Evolutionary conservation across 352 stramenopile genomes (phyloP), one percentile per base, ranked within the genome.

Genomic region (Phytophthora citrophthora): DNA sequence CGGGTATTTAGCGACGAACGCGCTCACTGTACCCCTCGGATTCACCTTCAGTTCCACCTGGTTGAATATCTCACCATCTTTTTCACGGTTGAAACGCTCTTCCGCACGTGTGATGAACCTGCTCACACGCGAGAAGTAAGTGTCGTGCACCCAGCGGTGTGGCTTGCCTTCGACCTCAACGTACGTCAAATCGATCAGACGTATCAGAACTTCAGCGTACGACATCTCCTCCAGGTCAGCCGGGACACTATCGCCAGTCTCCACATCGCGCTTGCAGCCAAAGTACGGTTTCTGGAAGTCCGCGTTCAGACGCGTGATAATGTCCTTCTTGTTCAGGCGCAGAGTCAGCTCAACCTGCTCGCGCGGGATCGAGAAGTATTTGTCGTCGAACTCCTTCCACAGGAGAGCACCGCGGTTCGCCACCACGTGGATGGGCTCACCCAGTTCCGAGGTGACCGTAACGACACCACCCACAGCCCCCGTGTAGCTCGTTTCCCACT

Each of bases 251-350:
- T 82, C 57, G 9, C 74, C 84, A 29, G 67, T 78, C 47, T 74
- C 62, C 4, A 27, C 64, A 50, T 82, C 64, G 31, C 51, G 48
- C 59, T 88, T 87, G 45, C 73, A 77, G 7, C 89, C 89, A 61
- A 97, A 97, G 74, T 95, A 96, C 31, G 83, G 84, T 71, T 97
- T 97, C 69, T 97, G 89, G 69, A 92, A 97, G 54, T 97, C 86
- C 3, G 81, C 66, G 52, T 97, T 96, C 24, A 97, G 57, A 13
- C 76, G 74, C 12, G 67, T 66, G 36, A 95, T 92, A 50, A 97
- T 95, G 39, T 76, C 44, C 18, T 88, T 70, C 75, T 91, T 93
- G 69, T 93, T 84, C 4, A 86, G 50, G 12, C 81, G 71, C 23
- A 97, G 72, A 3, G 85, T 80, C 3, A 83, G 56, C 47, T 81